A percentile compares a stretch with the other conserved stretches of the same genome.
These are phyloP conservation scores for Trichoderma sp. DNA, from an alignment of 2,329 filamentous ascomycete genomes.

Conservation along the genomic window DNA sequence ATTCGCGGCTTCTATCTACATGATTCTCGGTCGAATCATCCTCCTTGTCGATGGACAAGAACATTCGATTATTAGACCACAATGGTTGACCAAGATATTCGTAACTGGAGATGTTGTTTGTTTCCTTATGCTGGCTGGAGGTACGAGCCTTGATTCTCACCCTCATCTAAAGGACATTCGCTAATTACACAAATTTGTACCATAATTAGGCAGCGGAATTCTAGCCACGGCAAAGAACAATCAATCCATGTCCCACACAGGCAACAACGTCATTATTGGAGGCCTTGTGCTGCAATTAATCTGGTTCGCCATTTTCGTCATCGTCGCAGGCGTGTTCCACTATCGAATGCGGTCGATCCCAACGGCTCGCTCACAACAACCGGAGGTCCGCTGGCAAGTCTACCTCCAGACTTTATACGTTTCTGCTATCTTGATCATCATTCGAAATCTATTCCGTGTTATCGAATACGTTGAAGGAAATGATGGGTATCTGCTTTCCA, in stretches of 20 bases:
- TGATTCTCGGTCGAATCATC: slow-evolving; percentile 47
- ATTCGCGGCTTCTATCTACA: slow-evolving; percentile 52
- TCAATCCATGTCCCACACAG: slow-evolving; percentile 30
- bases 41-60: slow-evolving; percentile 37
- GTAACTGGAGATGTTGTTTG: slow-evolving; percentile 54
- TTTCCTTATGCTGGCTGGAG: slow-evolving; percentile 35
- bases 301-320: slow-evolving; percentile 55
- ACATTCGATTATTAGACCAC: slow-evolving; percentile 34
- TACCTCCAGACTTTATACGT: slow-evolving; percentile 39
- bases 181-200: background rate
- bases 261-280: slow-evolving; percentile 53
- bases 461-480: slow-evolving; percentile 48
- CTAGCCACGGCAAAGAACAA: background rate
- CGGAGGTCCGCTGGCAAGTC: slow-evolving; percentile 33
- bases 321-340: slow-evolving; percentile 50
- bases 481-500: slow-evolving; percentile 38
- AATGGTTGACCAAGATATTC: slow-evolving; percentile 53
- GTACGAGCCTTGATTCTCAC: background rate
- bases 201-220: background rate
- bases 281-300: slow-evolving; percentile 58
- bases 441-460: slow-evolving; percentile 46
- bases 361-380: slow-evolving; percentile 2
- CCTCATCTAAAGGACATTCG: background rate
- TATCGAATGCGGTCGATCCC: slow-evolving; percentile 27
- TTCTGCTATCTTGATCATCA: slow-evolving; percentile 40